phyloP scores from a whole-genome alignment of 148 eudicot species.

The Fallopia convolvulus region DNA sequence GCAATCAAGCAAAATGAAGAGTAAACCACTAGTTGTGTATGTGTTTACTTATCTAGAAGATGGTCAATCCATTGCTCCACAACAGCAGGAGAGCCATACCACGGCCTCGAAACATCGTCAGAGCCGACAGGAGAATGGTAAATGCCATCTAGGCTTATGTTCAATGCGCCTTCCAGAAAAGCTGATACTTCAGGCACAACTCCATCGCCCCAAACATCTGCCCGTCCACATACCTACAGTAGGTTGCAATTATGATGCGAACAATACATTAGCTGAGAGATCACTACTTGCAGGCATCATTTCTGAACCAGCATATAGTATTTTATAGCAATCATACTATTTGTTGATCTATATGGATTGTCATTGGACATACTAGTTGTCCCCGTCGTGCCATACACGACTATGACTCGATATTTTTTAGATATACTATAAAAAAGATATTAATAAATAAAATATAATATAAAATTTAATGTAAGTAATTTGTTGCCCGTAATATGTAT shows the following conservation, averaged over 20 bases:
- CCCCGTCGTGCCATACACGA: too few relatives aligned
- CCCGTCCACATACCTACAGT: conserved; percentile 79
- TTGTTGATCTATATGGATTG: background rate
- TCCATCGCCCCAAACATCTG: conserved; percentile 98
- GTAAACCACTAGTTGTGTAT: background rate
- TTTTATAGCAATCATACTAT: background rate
- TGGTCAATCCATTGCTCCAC: conserved; percentile 79
- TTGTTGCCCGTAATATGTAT: too few relatives aligned
- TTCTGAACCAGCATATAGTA: background rate
- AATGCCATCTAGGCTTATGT: conserved; percentile 73
- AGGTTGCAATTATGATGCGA: background rate
- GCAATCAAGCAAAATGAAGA: background rate
- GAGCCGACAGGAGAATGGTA: conserved; percentile 98
- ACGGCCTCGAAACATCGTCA: conserved; percentile 50
- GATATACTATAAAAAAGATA: too few relatives aligned
- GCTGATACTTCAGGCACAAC: conserved; percentile 93
- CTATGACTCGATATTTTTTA: too few relatives aligned
- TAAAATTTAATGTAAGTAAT: too few relatives aligned
- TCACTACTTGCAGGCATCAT: background rate
- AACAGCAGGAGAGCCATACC: conserved; percentile 81
- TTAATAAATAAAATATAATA: too few relatives aligned
- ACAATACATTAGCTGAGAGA: background rate
- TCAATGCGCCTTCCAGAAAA: conserved; percentile 85
- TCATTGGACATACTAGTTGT: background rate
- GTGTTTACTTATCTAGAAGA: conserved; percentile 33